phyloP scores from a whole-genome alignment of 1,139 yeast species.

The Nematodospora anomalae region DNA sequence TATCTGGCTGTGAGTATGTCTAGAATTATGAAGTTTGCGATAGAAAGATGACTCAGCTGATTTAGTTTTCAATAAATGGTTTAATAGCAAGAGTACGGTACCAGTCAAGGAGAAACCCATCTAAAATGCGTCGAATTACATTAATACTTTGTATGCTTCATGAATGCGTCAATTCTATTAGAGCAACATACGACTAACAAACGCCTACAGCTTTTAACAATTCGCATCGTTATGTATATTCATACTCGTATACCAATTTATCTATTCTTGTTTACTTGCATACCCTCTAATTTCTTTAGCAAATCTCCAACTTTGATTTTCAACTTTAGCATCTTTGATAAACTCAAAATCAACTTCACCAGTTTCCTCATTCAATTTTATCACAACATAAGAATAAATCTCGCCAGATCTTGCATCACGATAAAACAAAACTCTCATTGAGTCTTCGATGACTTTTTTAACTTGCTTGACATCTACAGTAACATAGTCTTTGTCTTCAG shows the following conservation, averaged over 20 bases:
- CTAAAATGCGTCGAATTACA: too few relatives aligned
- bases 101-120: too few relatives aligned
- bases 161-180: too few relatives aligned
- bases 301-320: constrained; percentile 87
- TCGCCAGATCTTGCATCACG: constrained; percentile 95
- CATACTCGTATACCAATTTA: constrained; percentile 1
- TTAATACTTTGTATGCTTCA: too few relatives aligned
- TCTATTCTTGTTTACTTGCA: constrained; percentile 57
- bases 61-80: too few relatives aligned
- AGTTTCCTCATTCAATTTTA: constrained; percentile 49
- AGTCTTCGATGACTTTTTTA: constrained; percentile 67
- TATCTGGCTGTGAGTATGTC: too few relatives aligned
- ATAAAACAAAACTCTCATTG: constrained; percentile 93
- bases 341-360: constrained; percentile 44
- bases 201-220: too few relatives aligned
- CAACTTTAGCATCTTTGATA: constrained; percentile 65
- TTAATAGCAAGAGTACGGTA: too few relatives aligned
- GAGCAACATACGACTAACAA: too few relatives aligned
- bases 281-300: constrained; percentile 88
- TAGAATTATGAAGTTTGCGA: too few relatives aligned
- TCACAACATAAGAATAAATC: constrained; percentile 78
- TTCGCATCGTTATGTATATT: too few relatives aligned
- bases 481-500: constrained; percentile 71
- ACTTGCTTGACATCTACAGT: constrained; percentile 76
- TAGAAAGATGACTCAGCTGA: too few relatives aligned